Conservation (phyloP, 2,329 filamentous ascomycete genomes). For the Aspergillus costaricaensis region DNA sequence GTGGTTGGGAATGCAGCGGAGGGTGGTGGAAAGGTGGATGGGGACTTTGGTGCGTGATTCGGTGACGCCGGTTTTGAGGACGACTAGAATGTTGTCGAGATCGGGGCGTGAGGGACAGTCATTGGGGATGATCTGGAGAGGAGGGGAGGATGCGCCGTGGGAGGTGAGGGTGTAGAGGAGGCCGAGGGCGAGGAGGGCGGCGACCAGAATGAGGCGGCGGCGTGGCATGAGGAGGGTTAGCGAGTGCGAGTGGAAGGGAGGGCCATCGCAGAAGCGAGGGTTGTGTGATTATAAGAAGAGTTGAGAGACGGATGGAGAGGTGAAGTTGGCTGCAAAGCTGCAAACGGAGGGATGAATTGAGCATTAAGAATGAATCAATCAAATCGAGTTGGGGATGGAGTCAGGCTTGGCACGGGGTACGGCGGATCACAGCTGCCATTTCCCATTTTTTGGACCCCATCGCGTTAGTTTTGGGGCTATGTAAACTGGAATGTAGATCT, state of each 20-base stretch:
- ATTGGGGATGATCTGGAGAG: constrained; percentile 7
- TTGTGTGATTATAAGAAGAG: background rate
- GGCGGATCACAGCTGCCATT: background rate
- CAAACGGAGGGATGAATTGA: too few relatives aligned
- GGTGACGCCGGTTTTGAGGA: constrained; percentile 57
- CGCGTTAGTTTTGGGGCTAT: too few relatives aligned
- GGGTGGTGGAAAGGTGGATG: constrained; percentile 57
- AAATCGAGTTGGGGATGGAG: too few relatives aligned
- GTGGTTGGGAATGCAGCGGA: constrained; percentile 57
- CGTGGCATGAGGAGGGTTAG: constrained; percentile 1
- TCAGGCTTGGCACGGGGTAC: too few relatives aligned
- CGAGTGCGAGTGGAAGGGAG: background rate
- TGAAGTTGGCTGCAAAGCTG: too few relatives aligned
- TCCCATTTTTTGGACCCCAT: background rate
- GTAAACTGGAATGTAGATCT: too few relatives aligned
- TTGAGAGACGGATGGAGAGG: background rate
- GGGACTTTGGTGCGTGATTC: constrained; percentile 56
- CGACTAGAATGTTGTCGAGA: constrained; percentile 37
- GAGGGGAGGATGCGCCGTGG: background rate
- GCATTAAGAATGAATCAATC: too few relatives aligned
- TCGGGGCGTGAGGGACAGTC: constrained; percentile 39
- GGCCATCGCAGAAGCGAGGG: background rate
- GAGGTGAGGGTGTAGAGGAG: constrained; percentile 1
- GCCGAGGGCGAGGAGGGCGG: background rate
- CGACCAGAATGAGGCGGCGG: constrained; percentile 6